phyloP scores from a whole-genome alignment of 116 monocot species.

The Posidonia oceanica region DNA sequence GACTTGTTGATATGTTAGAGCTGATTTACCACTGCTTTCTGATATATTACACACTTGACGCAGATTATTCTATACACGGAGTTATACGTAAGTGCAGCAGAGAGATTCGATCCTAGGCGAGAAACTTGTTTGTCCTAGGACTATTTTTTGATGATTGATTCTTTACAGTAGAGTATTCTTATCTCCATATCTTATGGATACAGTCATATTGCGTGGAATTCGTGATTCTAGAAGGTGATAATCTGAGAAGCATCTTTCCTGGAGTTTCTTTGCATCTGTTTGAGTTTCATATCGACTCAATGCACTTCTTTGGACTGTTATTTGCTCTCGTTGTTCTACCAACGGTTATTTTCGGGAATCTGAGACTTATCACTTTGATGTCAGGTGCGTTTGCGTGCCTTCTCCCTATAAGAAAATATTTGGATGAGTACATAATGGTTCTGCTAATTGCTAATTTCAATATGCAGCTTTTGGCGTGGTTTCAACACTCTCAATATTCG shows the following conservation, averaged over 20 bases:
- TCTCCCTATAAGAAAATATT: not conserved
- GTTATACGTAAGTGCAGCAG: conserved; percentile 51
- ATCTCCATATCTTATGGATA: conserved; percentile 13
- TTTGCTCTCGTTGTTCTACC: conserved; percentile 74
- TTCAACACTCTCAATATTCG: conserved; percentile 56
- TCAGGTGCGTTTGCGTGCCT: conserved; percentile 37
- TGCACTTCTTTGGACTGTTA: conserved; percentile 63
- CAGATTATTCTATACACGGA: conserved; percentile 61
- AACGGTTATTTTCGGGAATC: conserved; percentile 67
- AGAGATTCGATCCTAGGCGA: not conserved
- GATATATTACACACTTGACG: conserved; percentile 2
- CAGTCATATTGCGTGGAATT: conserved; percentile 97
- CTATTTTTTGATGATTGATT: too few relatives aligned
- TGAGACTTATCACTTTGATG: conserved; percentile 65
- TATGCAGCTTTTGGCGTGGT: conserved; percentile 75
- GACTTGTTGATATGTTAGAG: too few relatives aligned
- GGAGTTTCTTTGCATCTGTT: conserved; percentile 37
- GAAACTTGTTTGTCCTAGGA: not conserved
- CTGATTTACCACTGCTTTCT: too few relatives aligned
- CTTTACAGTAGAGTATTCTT: not conserved
- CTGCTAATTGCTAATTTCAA: not conserved
- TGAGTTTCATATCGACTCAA: conserved; percentile 57
- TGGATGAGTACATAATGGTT: not conserved
- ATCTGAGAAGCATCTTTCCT: conserved; percentile 73
- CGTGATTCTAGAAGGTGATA: conserved; percentile 92